A percentile compares a stretch with the other conserved stretches of the same genome.
Evolutionary conservation across 2,329 filamentous ascomycete species (phyloP).

Genomic region (Immersiporthe knoxdaviesiana): DNA sequence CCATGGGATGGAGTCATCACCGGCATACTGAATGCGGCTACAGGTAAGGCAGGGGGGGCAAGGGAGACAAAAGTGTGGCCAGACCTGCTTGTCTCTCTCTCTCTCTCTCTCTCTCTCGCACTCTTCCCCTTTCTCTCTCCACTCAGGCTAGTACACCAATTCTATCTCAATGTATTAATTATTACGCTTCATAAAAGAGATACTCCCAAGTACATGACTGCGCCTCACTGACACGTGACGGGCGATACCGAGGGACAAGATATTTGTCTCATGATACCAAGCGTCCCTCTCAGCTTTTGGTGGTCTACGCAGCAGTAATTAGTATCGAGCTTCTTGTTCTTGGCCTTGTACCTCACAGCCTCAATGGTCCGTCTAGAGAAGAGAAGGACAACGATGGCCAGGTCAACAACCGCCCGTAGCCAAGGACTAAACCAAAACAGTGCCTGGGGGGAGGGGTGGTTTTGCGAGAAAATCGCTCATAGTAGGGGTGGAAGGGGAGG

Average conservation of each 20-base stretch:
- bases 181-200: too few species aligned
- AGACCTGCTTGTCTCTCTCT: not conserved
- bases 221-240: not conserved
- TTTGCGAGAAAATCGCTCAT: slow-evolving; percentile 6
- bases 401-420: not conserved
- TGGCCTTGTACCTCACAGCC: not conserved
- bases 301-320: not conserved
- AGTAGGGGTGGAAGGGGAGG: too few species aligned
- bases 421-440: not conserved
- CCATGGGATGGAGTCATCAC: not conserved
- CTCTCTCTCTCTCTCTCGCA: not conserved
- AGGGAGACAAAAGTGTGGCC: not conserved
- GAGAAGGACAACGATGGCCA: not conserved
- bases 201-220: not conserved
- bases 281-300: not conserved
- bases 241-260: not conserved
- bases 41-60: not conserved
- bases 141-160: not conserved
- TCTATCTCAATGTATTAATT: not conserved
- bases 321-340: not conserved
- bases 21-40: slow-evolving; percentile 11
- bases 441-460: too few species aligned
- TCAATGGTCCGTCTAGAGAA: not conserved
- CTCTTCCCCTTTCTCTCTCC: too few species aligned
- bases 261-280: not conserved